Conservation (phyloP, 2,329 filamentous ascomycete genomes). For the Colletotrichum tabaci region DNA sequence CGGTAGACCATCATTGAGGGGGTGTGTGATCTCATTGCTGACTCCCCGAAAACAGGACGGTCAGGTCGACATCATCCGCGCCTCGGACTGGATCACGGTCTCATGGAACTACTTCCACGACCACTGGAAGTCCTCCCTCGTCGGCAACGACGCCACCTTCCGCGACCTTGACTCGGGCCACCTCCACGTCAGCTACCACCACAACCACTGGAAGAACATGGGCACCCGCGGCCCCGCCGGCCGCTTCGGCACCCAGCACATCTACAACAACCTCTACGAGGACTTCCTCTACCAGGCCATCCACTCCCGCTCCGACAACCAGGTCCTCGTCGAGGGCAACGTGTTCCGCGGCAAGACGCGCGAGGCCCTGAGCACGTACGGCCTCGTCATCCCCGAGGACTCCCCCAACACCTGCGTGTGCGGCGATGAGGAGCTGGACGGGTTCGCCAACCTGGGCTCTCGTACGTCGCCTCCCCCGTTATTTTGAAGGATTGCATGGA, state of each 20-base stretch:
- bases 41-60: conserved; percentile 53
- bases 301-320: conserved; percentile 64
- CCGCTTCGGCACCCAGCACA: conserved; percentile 64
- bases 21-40: neutral
- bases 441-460: conserved; percentile 67
- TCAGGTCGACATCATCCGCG: conserved; percentile 61
- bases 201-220: conserved; percentile 63
- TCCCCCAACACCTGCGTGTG: conserved; percentile 68
- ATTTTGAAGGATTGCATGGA: conserved; percentile 41
- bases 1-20: neutral
- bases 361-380: conserved; percentile 68
- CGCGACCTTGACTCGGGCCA: conserved; percentile 59
- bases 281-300: conserved; percentile 64
- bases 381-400: conserved; percentile 68
- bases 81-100: conserved; percentile 61
- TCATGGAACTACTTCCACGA: conserved; percentile 66
- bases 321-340: conserved; percentile 65
- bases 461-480: conserved; percentile 53
- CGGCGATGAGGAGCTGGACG: conserved; percentile 68
- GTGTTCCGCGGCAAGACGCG: conserved; percentile 62
- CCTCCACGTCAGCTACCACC: conserved; percentile 65
- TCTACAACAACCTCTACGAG: conserved; percentile 66
- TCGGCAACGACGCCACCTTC: conserved; percentile 58
- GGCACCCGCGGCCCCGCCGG: conserved; percentile 64
- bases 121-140: conserved; percentile 60